Evolutionary conservation across 2,329 filamentous ascomycete species (phyloP).

Genomic region (Dothidotthia symphoricarpi): DNA sequence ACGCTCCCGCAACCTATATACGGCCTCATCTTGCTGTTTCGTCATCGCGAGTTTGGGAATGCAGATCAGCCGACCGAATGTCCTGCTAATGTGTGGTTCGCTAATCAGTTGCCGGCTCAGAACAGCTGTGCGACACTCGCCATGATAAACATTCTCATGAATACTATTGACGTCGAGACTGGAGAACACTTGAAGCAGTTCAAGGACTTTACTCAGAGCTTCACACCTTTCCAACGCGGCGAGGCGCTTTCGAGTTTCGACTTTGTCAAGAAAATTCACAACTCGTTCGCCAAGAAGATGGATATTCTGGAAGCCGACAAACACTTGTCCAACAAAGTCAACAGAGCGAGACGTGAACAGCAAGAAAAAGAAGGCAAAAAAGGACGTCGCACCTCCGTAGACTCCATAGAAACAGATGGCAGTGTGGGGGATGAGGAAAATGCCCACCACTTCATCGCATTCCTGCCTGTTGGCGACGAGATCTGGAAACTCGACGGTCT

Average conservation of each 20-base stretch:
- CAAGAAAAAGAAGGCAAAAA: slow-evolving; percentile 43
- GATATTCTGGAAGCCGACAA: slow-evolving; percentile 67
- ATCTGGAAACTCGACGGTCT: slow-evolving; percentile 91
- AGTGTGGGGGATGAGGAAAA: slow-evolving; percentile 56
- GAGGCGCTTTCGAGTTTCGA: slow-evolving; percentile 70
- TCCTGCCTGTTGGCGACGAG: slow-evolving; percentile 69
- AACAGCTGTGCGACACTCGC: slow-evolving; percentile 94
- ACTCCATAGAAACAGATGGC: slow-evolving; percentile 34
- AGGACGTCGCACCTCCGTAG: slow-evolving; percentile 24
- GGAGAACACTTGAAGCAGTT: slow-evolving; percentile 70
- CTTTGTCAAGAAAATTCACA: slow-evolving; percentile 79
- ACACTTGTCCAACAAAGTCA: slow-evolving; percentile 63
- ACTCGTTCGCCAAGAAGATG: slow-evolving; percentile 73
- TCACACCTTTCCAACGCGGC: slow-evolving; percentile 73
- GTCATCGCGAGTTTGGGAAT: slow-evolving; percentile 58
- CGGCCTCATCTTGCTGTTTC: slow-evolving; percentile 86
- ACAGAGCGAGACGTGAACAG: slow-evolving; percentile 22
- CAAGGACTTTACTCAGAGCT: slow-evolving; percentile 65
- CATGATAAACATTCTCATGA: slow-evolving; percentile 91
- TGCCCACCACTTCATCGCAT: slow-evolving; percentile 85
- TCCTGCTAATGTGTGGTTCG: slow-evolving; percentile 79
- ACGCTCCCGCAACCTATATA: slow-evolving; percentile 52
- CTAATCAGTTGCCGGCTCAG: slow-evolving; percentile 68
- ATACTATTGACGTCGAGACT: slow-evolving; percentile 62
- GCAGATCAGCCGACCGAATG: slow-evolving; percentile 55